phyloP scores from a whole-genome alignment of 352 stramenopile genomes.

The Plasmopara halstedii region DNA sequence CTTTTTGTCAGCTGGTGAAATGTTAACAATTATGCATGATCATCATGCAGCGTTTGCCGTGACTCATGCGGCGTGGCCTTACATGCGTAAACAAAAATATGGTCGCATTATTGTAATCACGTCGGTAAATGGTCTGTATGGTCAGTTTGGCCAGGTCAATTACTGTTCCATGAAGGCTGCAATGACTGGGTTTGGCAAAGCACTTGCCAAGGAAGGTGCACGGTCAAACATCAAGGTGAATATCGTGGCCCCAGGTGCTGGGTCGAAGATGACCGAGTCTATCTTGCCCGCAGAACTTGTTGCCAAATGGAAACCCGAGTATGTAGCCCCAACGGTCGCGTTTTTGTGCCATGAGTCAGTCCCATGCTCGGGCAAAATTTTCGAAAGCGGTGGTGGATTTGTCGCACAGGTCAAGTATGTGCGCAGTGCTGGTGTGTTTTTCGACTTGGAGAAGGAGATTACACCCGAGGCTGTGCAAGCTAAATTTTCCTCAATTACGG shows the following conservation, averaged over 20 bases:
- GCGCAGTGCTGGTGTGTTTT: slow-evolving; percentile 56
- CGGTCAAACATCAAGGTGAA: slow-evolving; percentile 85
- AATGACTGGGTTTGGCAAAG: slow-evolving; percentile 90
- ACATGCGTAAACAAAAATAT: slow-evolving; percentile 88
- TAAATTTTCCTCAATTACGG: slow-evolving; percentile 68
- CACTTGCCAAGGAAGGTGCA: slow-evolving; percentile 82
- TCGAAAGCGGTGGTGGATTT: slow-evolving; percentile 82
- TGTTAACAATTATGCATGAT: background rate
- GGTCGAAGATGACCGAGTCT: slow-evolving; percentile 82
- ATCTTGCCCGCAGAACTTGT: slow-evolving; percentile 81
- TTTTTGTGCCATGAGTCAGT: slow-evolving; percentile 83
- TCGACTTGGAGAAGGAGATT: slow-evolving; percentile 66
- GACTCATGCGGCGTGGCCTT: slow-evolving; percentile 78
- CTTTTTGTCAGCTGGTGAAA: background rate
- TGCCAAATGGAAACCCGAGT: slow-evolving; percentile 82
- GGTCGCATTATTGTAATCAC: slow-evolving; percentile 84
- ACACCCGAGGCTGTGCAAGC: slow-evolving; percentile 68
- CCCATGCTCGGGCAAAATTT: slow-evolving; percentile 63
- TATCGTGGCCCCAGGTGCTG: slow-evolving; percentile 77
- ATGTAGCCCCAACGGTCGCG: slow-evolving; percentile 79
- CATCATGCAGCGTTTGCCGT: slow-evolving; percentile 54
- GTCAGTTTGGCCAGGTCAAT: slow-evolving; percentile 89
- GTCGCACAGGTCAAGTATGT: slow-evolving; percentile 79
- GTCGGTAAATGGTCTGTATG: slow-evolving; percentile 84
- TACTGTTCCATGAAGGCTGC: slow-evolving; percentile 88